These are phyloP conservation scores for Epichloe uncinata DNA, from an alignment of 2,329 filamentous ascomycete species.

Conservation along the genomic window DNA sequence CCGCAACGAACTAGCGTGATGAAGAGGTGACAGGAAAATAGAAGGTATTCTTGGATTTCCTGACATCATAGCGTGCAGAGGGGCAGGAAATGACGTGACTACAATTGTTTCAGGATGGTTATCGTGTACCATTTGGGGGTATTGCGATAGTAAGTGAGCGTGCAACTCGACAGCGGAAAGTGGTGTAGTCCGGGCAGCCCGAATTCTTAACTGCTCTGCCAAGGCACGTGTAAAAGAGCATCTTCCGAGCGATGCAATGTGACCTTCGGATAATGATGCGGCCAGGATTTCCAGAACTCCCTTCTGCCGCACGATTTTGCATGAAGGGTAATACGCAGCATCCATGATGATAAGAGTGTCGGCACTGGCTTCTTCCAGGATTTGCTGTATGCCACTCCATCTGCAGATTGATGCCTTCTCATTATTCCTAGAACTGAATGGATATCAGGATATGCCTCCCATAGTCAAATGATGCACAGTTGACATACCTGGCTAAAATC, in stretches of 20 bases:
- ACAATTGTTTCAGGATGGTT: constrained; percentile 32
- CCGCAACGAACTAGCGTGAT: constrained; percentile 25
- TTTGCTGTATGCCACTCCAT: constrained; percentile 43
- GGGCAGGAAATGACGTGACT: constrained; percentile 36
- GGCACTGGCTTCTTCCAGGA: constrained; percentile 40
- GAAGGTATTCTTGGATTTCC: constrained; percentile 40
- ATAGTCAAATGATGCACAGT: neutral
- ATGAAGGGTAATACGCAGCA: constrained; percentile 42
- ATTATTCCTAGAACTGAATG: constrained; percentile 31
- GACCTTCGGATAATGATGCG: constrained; percentile 40
- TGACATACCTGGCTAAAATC: constrained; percentile 41
- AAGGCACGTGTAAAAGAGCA: constrained; percentile 39
- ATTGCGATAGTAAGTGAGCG: constrained; percentile 36
- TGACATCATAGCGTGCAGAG: constrained; percentile 42
- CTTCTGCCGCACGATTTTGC: constrained; percentile 35
- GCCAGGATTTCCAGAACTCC: constrained; percentile 45
- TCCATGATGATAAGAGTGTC: constrained; percentile 48
- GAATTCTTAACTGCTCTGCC: constrained; percentile 34
- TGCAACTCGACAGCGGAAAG: constrained; percentile 42
- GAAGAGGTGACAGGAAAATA: constrained; percentile 40
- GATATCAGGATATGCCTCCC: neutral
- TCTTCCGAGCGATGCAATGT: constrained; percentile 32
- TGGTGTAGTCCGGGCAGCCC: constrained; percentile 30
- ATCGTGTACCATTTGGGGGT: constrained; percentile 37
- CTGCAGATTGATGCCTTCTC: constrained; percentile 34